Evolutionary conservation across 306 rosid species (phyloP), one percentile per base, ranked within the genome.

Genomic region (Boehmeria nivea): DNA sequence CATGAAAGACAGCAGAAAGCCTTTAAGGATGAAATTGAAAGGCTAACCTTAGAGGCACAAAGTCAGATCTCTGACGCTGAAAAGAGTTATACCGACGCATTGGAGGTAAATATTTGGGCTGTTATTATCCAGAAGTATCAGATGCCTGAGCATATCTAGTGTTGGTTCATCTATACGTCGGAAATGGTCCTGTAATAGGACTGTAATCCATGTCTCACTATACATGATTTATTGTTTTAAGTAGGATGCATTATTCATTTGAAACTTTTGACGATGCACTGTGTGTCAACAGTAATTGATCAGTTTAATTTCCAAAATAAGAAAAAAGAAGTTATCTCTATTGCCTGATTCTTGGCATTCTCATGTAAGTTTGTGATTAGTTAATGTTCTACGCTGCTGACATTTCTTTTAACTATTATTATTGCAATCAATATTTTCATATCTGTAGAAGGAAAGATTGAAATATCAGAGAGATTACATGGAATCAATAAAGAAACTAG

Each of bases 1-100:
- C 95, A 87, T 81, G 99, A 93, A 75, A 85, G 96, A 75, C 95
- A 83, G 69, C 95, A 85, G 76, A 93, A 93, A 77, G 89, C 88
- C 44, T 87, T 88, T 70, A 87, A 85, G 75, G 81, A 78, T 72
- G 99, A 93, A 66, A 79, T 93, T 50, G 81, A 85, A 60, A 85
- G 86, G 77, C 59, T 88, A 56, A 78, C 77, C 47, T 60, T 59
- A 23, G 90, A 87, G 74, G 90, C 94, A 38, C 83, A 77, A 43
- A 54, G 54, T 63, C 95, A 57, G 64, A 76, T 81, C 60, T 75
- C 95, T 45, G 94, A 88, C 66, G 84, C 81, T 55, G 96, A 93
- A 73, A 81, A 66, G 69, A 81, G 70, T 78, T 79, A 93, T 51
- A 65, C 65, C 27, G 82, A 93, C 23, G 79, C 84, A 52, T 61